A percentile compares a stretch with the other conserved stretches of the same genome.
Evolutionary conservation across 257 asterid species (phyloP).

Genomic region (Solanum dulcamara): DNA sequence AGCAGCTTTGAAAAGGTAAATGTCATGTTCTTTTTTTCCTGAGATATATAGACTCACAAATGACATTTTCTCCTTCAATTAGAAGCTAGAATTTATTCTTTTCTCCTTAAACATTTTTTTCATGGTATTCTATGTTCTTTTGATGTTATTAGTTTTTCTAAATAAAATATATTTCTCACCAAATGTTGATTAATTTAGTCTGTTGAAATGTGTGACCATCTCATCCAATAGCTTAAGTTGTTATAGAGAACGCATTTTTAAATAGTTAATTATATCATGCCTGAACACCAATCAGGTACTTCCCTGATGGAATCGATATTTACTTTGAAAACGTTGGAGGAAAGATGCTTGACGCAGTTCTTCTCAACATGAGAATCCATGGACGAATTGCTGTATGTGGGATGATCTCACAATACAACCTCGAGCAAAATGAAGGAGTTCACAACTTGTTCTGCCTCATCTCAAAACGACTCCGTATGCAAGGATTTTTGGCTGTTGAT

Average conservation of each 20-base stretch:
- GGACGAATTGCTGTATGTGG: conserved; percentile 3
- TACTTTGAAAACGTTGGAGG: conserved; percentile 12
- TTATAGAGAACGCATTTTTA: neutral
- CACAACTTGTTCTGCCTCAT: neutral
- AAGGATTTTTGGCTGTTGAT: neutral
- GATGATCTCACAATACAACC: conserved; percentile 11
- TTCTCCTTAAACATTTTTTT: neutral
- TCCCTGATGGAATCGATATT: conserved; percentile 4
- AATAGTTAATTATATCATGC: neutral
- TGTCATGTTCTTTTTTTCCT: neutral
- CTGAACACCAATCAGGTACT: neutral
- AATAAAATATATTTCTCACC: neutral
- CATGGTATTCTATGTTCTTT: neutral
- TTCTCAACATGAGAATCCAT: neutral
- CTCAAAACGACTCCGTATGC: neutral
- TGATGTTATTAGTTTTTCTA: neutral
- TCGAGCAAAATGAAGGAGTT: neutral
- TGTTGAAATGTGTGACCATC: neutral
- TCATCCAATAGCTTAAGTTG: neutral
- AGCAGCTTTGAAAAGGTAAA: neutral
- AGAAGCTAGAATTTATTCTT: neutral
- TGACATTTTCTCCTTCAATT: too few species aligned
- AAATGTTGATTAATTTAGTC: neutral
- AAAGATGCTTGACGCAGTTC: conserved; percentile 9
- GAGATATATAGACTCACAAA: too few species aligned